These are phyloP conservation scores for Helotiales sp. DNA, from an alignment of 2,329 filamentous ascomycete species.

Conservation along the genomic window DNA sequence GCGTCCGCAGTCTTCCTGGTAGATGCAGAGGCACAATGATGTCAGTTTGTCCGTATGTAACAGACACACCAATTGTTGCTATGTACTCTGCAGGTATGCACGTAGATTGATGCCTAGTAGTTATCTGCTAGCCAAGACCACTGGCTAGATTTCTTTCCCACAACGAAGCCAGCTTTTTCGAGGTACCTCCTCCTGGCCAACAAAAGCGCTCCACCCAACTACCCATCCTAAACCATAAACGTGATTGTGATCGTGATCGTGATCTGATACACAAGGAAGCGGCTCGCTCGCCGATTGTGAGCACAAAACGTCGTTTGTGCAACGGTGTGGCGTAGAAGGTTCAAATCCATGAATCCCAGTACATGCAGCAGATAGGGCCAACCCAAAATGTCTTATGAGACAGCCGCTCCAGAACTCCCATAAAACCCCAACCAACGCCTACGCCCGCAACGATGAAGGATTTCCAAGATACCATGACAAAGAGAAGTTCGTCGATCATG, in stretches of 20 bases:
- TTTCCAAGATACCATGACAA: slow-evolving; percentile 17
- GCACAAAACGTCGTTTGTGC: slow-evolving; percentile 14
- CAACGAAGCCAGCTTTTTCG: neutral
- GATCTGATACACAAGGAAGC: slow-evolving; percentile 6
- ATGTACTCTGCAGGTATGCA: slow-evolving; percentile 14
- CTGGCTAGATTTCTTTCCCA: neutral
- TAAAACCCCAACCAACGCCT: slow-evolving; percentile 29
- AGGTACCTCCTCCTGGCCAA: slow-evolving; percentile 1
- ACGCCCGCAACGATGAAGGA: slow-evolving; percentile 24
- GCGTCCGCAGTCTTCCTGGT: neutral
- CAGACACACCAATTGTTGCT: slow-evolving; percentile 9
- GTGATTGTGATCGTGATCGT: slow-evolving; percentile 11
- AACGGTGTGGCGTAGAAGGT: slow-evolving; percentile 9
- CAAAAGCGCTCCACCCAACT: neutral
- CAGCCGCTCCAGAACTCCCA: slow-evolving; percentile 28
- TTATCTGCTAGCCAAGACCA: neutral
- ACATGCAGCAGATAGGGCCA: slow-evolving; percentile 20
- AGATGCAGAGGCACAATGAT: slow-evolving; percentile 1
- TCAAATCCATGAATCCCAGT: slow-evolving; percentile 11
- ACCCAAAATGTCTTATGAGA: slow-evolving; percentile 26
- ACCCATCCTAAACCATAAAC: slow-evolving; percentile 6
- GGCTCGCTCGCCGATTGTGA: slow-evolving; percentile 4
- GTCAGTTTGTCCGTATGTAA: slow-evolving; percentile 10
- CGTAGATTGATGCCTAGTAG: slow-evolving; percentile 5
- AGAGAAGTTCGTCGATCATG: slow-evolving; percentile 26